These are phyloP conservation scores for Capsicum baccatum DNA, from an alignment of 257 asterid genomes.

Conservation along the genomic window DNA sequence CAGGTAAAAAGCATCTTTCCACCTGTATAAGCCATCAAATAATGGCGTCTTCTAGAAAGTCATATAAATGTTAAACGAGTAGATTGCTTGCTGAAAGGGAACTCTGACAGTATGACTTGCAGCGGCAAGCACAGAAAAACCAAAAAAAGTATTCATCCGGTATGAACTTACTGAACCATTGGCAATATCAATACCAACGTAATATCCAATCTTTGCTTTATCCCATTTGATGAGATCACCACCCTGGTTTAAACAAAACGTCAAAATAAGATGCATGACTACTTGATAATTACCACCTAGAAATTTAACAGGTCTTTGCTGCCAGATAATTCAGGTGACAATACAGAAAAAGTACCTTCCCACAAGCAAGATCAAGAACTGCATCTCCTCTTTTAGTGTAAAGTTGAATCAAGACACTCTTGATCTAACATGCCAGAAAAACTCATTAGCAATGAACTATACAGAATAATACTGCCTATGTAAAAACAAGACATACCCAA, in stretches of 20 bases:
- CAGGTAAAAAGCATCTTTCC: not conserved
- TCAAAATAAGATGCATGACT: not conserved
- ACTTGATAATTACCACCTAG: not conserved
- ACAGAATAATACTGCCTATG: not conserved
- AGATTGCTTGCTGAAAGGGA: not conserved
- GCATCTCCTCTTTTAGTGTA: constrained; percentile 85
- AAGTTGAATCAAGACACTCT: constrained; percentile 92
- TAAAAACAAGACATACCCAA: constrained; percentile 60
- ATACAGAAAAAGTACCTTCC: constrained; percentile 63
- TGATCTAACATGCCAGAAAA: constrained; percentile 57
- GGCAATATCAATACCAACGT: constrained; percentile 94
- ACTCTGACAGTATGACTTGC: not conserved
- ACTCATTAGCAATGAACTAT: constrained; percentile 25
- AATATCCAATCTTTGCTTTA: constrained; percentile 91
- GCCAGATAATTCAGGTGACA: not conserved
- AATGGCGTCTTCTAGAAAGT: not conserved
- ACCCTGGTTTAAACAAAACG: constrained; percentile 60
- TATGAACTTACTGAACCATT: constrained; percentile 81
- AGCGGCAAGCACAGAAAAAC: not conserved
- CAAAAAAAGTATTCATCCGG: not conserved
- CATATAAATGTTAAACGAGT: not conserved
- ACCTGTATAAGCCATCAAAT: not conserved
- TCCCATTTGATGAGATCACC: constrained; percentile 99
- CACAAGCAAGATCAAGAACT: constrained; percentile 98
- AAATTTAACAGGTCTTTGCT: not conserved